Evolutionary conservation across 805 yeast species (phyloP).

Genomic region (Candida corydali): DNA sequence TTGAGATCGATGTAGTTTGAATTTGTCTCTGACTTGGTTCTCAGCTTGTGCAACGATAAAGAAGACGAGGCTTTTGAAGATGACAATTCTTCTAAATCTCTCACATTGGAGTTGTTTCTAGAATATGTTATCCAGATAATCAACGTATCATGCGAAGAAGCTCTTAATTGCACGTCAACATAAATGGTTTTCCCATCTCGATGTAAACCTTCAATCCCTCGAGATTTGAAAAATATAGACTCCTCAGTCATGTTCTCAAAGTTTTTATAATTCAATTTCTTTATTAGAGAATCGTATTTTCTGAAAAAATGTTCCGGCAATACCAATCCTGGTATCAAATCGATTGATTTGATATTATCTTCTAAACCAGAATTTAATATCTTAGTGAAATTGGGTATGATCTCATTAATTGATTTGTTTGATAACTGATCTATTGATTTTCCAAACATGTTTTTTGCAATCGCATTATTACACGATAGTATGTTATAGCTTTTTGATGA

Average conservation of each 20-base stretch:
- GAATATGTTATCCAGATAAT: constrained; percentile 88
- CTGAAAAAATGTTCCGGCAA: constrained; percentile 91
- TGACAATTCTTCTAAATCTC: constrained; percentile 22
- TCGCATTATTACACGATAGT: constrained; percentile 74
- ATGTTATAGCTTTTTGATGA: constrained; percentile 48
- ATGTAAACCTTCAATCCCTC: constrained; percentile 67
- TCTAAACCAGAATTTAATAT: constrained; percentile 40
- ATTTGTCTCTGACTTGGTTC: constrained; percentile 4
- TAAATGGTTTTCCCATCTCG: constrained; percentile 61
- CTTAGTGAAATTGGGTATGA: constrained; percentile 61
- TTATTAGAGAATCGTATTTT: constrained; percentile 49
- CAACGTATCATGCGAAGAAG: constrained; percentile 52
- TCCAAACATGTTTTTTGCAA: constrained; percentile 78
- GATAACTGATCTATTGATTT: constrained; percentile 43
- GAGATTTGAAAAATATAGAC: constrained; percentile 51
- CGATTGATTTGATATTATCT: constrained; percentile 17
- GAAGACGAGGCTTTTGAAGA: constrained; percentile 13
- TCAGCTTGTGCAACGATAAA: not conserved
- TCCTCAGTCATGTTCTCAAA: constrained; percentile 32
- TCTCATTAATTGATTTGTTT: constrained; percentile 43
- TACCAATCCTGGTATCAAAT: constrained; percentile 61
- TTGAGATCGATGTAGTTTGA: not conserved
- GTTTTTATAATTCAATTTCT: constrained; percentile 14
- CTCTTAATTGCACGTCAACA: constrained; percentile 79
- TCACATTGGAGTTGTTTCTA: constrained; percentile 33